A percentile compares a stretch with the other conserved stretches of the same genome.
Evolutionary conservation across 176 grass and related monocot genomes (phyloP).

Genomic region (Puccinellia tenuiflora): DNA sequence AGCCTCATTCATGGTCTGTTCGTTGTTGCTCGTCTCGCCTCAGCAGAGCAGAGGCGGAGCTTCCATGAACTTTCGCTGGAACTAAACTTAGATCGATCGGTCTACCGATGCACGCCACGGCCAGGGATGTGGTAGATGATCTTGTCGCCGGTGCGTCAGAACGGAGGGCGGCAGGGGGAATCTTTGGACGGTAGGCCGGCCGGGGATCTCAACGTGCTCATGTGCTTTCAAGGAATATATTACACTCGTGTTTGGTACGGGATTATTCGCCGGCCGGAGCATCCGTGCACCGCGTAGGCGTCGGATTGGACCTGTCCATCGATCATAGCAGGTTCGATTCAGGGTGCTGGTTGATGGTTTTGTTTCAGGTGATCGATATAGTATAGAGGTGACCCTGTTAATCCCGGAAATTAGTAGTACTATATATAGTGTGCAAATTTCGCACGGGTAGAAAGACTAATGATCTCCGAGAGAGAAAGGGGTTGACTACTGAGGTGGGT

Average conservation of each 20-base stretch:
- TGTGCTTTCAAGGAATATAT: background rate
- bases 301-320: background rate
- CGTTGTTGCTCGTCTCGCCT: background rate
- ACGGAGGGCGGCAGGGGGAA: constrained; percentile 1
- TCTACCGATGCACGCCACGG: background rate
- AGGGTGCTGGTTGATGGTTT: background rate
- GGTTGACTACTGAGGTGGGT: no score
- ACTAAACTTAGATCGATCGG: no score
- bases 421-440: no score
- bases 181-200: constrained; percentile 29
- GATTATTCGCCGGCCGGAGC: background rate
- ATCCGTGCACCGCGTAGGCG: background rate
- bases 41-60: background rate
- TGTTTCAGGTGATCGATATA: background rate
- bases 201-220: constrained; percentile 6
- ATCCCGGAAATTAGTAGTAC: no score
- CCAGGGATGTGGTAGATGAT: background rate
- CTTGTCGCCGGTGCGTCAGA: background rate
- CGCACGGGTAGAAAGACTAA: background rate
- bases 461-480: no score
- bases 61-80: constrained; percentile 16
- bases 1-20: no score
- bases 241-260: background rate
- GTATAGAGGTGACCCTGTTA: background rate
- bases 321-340: background rate